Evolutionary conservation across 2,329 filamentous ascomycete genomes (phyloP).

Genomic region (Arthrobotrys entomopaga): DNA sequence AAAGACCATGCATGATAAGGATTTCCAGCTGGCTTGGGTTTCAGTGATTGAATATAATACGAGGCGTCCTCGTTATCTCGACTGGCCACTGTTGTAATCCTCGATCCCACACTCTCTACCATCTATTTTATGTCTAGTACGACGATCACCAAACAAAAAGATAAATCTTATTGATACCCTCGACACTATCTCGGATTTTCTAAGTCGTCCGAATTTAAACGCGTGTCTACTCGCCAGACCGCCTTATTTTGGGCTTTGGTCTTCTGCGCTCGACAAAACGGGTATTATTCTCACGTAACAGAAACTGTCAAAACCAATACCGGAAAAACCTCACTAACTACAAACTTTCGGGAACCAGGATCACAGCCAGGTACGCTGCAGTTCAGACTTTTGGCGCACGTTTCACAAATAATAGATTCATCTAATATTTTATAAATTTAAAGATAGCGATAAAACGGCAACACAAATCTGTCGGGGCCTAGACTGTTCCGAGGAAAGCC

Average conservation of each 20-base stretch:
- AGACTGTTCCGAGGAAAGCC: conserved; percentile 9
- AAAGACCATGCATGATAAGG: conserved; percentile 28
- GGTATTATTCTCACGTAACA: conserved; percentile 54
- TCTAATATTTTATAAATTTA: conserved; percentile 46
- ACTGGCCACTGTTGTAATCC: neutral
- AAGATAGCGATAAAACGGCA: conserved; percentile 38
- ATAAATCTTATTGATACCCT: neutral
- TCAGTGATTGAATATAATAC: conserved; percentile 35
- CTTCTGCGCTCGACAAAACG: conserved; percentile 34
- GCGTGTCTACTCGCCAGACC: conserved; percentile 4
- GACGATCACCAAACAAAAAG: too few relatives aligned
- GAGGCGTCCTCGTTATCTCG: conserved; percentile 22
- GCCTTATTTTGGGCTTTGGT: conserved; percentile 21
- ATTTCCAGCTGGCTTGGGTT: conserved; percentile 18
- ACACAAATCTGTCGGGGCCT: conserved; percentile 21
- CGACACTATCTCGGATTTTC: neutral
- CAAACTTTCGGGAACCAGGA: conserved; percentile 30
- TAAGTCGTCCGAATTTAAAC: neutral
- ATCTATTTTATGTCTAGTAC: too few relatives aligned
- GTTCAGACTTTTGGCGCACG: conserved; percentile 27
- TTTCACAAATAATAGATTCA: conserved; percentile 54
- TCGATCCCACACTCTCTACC: too few relatives aligned
- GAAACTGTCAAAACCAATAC: conserved; percentile 42
- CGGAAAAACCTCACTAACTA: conserved; percentile 31
- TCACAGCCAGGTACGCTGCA: conserved; percentile 13